A percentile compares a stretch with the other conserved stretches of the same genome.
Conservation (phyloP, 2,329 filamentous ascomycete genomes). For the Neofusicoccum cordaticola region DNA sequence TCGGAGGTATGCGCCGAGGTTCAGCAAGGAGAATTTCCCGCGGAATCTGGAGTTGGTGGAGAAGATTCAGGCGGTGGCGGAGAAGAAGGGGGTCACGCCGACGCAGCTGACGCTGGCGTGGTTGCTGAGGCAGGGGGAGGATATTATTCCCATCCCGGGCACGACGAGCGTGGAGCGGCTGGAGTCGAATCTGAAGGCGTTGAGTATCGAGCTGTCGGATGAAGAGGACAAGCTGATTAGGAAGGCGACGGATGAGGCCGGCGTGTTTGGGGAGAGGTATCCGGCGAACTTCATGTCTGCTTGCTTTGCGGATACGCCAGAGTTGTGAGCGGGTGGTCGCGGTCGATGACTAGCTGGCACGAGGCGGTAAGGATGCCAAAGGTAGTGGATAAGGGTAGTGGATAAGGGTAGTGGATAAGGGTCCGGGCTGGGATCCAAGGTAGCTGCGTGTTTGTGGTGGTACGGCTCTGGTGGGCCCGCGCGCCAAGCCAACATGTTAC, state of each 20-base stretch:
- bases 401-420: too few relatives aligned
- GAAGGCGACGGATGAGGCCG: constrained; percentile 37
- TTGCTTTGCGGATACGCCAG: constrained; percentile 41
- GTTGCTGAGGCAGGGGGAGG: constrained; percentile 39
- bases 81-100: constrained; percentile 53
- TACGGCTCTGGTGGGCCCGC: too few relatives aligned
- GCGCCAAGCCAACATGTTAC: too few relatives aligned
- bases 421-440: too few relatives aligned
- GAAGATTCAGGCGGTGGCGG: constrained; percentile 29
- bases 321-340: not conserved
- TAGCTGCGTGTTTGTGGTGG: too few relatives aligned
- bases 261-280: constrained; percentile 40
- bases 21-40: constrained; percentile 39
- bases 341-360: too few relatives aligned
- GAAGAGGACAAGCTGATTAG: constrained; percentile 32
- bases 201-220: constrained; percentile 28
- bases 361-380: too few relatives aligned
- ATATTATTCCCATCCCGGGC: constrained; percentile 57
- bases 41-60: constrained; percentile 37
- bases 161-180: constrained; percentile 31
- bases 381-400: too few relatives aligned
- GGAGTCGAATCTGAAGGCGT: constrained; percentile 30
- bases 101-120: constrained; percentile 54
- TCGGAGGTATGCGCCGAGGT: constrained; percentile 39
- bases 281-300: constrained; percentile 33